Evolutionary conservation across 2,329 filamentous ascomycete species (phyloP).

Genomic region (Paraphoma sp.): DNA sequence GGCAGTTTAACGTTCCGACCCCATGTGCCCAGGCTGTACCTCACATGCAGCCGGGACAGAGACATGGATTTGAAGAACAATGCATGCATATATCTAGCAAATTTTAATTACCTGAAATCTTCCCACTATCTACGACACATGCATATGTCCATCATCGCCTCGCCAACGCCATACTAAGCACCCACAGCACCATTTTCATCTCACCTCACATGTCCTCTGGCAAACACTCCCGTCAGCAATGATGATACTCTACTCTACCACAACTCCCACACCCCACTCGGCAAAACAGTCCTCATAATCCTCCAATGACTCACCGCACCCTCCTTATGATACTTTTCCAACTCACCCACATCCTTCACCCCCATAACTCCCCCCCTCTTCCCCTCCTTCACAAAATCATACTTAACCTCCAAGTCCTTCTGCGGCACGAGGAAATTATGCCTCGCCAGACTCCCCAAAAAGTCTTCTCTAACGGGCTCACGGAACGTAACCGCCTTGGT

Average conservation of each 20-base stretch:
- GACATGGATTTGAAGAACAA: too few relatives aligned
- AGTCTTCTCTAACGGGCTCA: slow-evolving; percentile 68
- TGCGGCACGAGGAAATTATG: slow-evolving; percentile 73
- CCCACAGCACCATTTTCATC: too few relatives aligned
- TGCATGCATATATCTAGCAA: too few relatives aligned
- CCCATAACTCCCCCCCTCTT: slow-evolving; percentile 62
- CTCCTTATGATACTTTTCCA: slow-evolving; percentile 74
- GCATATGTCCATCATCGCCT: too few relatives aligned
- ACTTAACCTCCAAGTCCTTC: slow-evolving; percentile 67
- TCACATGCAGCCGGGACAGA: too few relatives aligned
- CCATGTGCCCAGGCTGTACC: too few relatives aligned
- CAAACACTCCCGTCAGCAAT: too few relatives aligned
- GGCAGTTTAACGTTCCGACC: too few relatives aligned
- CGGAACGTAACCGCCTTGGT: slow-evolving; percentile 69
- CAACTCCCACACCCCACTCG: slow-evolving; percentile 80
- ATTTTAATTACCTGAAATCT: too few relatives aligned
- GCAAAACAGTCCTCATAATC: slow-evolving; percentile 87
- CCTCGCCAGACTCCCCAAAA: slow-evolving; percentile 73
- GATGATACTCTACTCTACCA: slow-evolving; percentile 62
- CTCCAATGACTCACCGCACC: slow-evolving; percentile 87
- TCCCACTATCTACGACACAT: too few relatives aligned
- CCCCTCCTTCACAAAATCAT: slow-evolving; percentile 34
- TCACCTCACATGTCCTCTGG: too few relatives aligned
- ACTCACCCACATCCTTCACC: slow-evolving; percentile 68
- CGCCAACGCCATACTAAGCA: too few relatives aligned